These are phyloP conservation scores for Penicillium manginii DNA, from an alignment of 495 filamentous ascomycete species.

Conservation along the genomic window DNA sequence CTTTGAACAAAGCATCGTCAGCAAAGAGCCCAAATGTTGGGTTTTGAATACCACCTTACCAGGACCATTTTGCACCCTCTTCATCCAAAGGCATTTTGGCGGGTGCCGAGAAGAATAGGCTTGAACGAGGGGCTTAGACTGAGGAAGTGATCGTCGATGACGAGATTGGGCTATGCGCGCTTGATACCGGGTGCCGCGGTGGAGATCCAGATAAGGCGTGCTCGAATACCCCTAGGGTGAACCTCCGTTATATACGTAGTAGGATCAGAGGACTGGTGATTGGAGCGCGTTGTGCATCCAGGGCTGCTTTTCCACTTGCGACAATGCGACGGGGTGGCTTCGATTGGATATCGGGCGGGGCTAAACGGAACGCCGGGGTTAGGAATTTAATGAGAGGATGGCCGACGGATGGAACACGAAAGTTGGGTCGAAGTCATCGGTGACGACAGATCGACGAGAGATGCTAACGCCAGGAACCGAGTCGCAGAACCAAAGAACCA, in stretches of 20 bases:
- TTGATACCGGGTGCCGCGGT: too few species aligned
- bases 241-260: background rate
- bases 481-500: background rate
- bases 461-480: background rate
- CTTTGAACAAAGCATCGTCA: conserved; percentile 42
- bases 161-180: background rate
- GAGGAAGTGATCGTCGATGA: conserved; percentile 3
- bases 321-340: background rate
- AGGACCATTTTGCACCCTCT: conserved; percentile 55
- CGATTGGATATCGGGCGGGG: conserved; percentile 7
- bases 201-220: too few species aligned
- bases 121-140: conserved; percentile 1
- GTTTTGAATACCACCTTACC: conserved; percentile 29
- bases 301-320: background rate
- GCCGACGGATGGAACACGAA: background rate
- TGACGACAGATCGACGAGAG: conserved; percentile 10
- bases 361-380: conserved; percentile 1
- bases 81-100: conserved; percentile 52
- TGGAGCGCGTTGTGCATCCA: background rate
- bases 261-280: background rate
- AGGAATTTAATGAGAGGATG: background rate
- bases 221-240: too few species aligned
- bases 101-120: background rate
- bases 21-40: background rate
- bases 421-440: conserved; percentile 3